These are phyloP conservation scores for Cryptococcus sp. DNA, from an alignment of 1,284 basidiomycete species.

Conservation along the genomic window DNA sequence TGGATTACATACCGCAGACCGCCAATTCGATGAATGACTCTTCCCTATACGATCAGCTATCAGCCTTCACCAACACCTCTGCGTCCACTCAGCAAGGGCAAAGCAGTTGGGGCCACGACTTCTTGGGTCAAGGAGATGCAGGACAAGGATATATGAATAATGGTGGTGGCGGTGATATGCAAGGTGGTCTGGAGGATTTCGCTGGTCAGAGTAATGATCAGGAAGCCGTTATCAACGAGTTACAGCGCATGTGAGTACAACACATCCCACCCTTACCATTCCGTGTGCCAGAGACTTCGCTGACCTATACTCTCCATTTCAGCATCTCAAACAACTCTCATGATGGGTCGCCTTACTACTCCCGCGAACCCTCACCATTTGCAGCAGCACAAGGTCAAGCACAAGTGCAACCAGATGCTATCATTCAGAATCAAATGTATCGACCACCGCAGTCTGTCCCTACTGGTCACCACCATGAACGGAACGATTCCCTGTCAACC, in stretches of 20 bases:
- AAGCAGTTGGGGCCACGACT: conserved; percentile 17
- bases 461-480: conserved; percentile 15
- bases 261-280: not conserved
- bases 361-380: conserved; percentile 2
- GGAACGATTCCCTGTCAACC: conserved; percentile 22
- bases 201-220: conserved; percentile 17
- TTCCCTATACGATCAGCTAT: conserved; percentile 15
- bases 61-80: conserved; percentile 13
- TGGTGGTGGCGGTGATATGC: not conserved
- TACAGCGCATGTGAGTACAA: conserved; percentile 45
- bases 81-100: conserved; percentile 4
- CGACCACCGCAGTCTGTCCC: conserved; percentile 10
- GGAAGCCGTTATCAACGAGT: conserved; percentile 30
- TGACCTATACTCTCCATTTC: not conserved
- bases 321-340: not conserved
- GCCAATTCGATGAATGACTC: conserved; percentile 15
- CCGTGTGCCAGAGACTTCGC: no score
- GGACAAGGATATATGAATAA: not conserved
- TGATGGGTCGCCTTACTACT: not conserved
- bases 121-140: conserved; percentile 13
- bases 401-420: no score
- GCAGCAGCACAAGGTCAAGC: not conserved
- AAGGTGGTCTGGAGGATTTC: not conserved
- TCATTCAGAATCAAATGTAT: no score
- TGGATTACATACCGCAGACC: conserved; percentile 10